Percentiles rank a stretch among this genome's conserved stretches.
Evolutionary conservation across 768 basidiomycete species (phyloP).

Genomic region (Suillus cothurnatus): DNA sequence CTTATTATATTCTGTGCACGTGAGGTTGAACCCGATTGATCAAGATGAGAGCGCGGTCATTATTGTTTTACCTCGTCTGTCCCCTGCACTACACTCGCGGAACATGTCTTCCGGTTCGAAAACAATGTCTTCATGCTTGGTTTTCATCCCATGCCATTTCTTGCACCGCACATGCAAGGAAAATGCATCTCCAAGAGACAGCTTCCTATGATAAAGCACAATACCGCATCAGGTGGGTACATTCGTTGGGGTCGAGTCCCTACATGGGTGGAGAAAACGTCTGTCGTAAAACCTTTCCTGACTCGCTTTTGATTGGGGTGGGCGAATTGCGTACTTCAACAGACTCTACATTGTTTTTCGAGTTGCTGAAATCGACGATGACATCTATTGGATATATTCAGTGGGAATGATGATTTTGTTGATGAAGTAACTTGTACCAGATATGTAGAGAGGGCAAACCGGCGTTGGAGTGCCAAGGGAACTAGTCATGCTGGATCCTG

Average conservation of each 20-base stretch:
- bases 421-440: not conserved
- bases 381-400: not conserved
- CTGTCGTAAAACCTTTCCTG: not conserved
- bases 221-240: not conserved
- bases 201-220: not conserved
- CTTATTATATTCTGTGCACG: not conserved
- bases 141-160: not conserved
- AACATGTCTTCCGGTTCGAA: not conserved
- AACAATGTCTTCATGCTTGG: not conserved
- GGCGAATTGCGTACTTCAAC: not conserved
- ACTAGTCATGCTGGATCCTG: not conserved
- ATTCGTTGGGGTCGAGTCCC: not conserved
- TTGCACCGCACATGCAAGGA: not conserved
- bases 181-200: not conserved
- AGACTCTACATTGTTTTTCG: not conserved
- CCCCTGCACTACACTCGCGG: accelerated
- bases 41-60: not conserved
- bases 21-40: not conserved
- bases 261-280: not conserved
- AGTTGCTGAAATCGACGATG: not conserved
- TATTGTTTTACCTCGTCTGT: not conserved
- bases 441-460: not conserved
- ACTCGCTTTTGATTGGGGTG: not conserved
- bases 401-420: not conserved
- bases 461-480: not conserved